Conservation (phyloP, 2,329 filamentous ascomycete species). For the Aspergillus oerlinghausenensis region DNA sequence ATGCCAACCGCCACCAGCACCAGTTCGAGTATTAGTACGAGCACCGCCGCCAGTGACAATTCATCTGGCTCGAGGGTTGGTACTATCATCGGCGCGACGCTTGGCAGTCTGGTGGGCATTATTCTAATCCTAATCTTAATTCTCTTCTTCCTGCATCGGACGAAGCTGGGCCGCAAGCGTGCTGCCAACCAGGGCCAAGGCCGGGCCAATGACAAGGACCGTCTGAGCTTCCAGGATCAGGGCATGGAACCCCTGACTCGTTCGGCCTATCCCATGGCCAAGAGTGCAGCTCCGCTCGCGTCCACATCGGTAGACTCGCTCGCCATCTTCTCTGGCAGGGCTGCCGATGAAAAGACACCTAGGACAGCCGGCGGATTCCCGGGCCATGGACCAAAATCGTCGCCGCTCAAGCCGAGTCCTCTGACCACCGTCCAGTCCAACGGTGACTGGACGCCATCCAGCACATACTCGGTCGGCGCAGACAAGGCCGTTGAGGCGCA, state of each 20-base stretch:
- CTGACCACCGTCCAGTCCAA: slow-evolving; percentile 29
- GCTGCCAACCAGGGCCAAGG: slow-evolving; percentile 48
- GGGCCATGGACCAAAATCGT: slow-evolving; percentile 16
- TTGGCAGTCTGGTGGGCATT: slow-evolving; percentile 75
- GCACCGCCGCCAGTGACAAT: slow-evolving; percentile 30
- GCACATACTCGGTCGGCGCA: slow-evolving; percentile 16
- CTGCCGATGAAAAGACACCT: slow-evolving; percentile 29
- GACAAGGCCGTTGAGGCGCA: slow-evolving; percentile 19
- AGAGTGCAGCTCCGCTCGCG: slow-evolving; percentile 34
- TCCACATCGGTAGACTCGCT: slow-evolving; percentile 35
- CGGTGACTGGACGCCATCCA: slow-evolving; percentile 17
- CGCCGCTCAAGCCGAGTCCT: slow-evolving; percentile 20
- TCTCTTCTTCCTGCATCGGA: slow-evolving; percentile 63
- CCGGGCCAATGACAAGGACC: slow-evolving; percentile 55
- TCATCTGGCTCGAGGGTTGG: slow-evolving; percentile 30
- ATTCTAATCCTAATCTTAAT: slow-evolving; percentile 65
- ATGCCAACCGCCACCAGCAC: slow-evolving; percentile 26
- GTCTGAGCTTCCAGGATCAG: slow-evolving; percentile 42
- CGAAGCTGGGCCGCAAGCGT: slow-evolving; percentile 48
- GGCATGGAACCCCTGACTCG: slow-evolving; percentile 41
- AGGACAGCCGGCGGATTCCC: slow-evolving; percentile 18
- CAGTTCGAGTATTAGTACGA: slow-evolving; percentile 26
- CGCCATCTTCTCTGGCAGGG: slow-evolving; percentile 38
- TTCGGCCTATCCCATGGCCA: slow-evolving; percentile 43
- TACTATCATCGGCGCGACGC: slow-evolving; percentile 72